Evolutionary conservation across 2,329 filamentous ascomycete genomes (phyloP), one percentile per base, ranked within the genome.

Genomic region (Xylaria multiplex): DNA sequence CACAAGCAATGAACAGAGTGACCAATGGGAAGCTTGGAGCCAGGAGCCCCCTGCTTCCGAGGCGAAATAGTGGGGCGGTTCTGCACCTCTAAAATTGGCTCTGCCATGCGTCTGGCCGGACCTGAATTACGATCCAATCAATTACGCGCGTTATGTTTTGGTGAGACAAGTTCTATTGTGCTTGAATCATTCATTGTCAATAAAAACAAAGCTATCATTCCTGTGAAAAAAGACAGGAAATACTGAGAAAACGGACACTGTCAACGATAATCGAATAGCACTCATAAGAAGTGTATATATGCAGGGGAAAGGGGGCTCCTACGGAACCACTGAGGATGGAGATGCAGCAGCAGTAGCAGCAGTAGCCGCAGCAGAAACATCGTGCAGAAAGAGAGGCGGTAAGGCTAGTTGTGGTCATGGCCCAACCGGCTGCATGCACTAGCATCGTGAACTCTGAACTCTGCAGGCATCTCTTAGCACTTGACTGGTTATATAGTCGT

Each of bases 41-140:
- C 43, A 52, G 55, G 56, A 22, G 24, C 8, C 19, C 61, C 61
- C 19, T 49, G 57, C 16, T 46, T 35, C 13, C 6, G 8, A 14
- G 32, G 56, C 53, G 56, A 45, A 13, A 43, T 45, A 14, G 43
- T 42, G 65, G 61, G 46, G 62, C 11, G 5, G 24, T 7, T 14
- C 11, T 58, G 53, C 62, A 60, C 49, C n/a, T 27, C 64, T 69
- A 64, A 69, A 67, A 69, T 69, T 69, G 61, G 64, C 43, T 37
- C 27, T 43, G 30, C 55, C 58, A 59, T 58, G 64, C 43, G 57
- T 53, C 53, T 61, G 59, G 48, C 6, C 6, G 45, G 42, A 35
- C 67, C 55, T 59, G 56, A 27, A 53, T 60, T 56, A 43, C 52
- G 42, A 55, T 37, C 67, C 64, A 69, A 67, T 66, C 37, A 52